Conservation (phyloP, 805 yeast species). For the Yamadazyma akitaensis region DNA sequence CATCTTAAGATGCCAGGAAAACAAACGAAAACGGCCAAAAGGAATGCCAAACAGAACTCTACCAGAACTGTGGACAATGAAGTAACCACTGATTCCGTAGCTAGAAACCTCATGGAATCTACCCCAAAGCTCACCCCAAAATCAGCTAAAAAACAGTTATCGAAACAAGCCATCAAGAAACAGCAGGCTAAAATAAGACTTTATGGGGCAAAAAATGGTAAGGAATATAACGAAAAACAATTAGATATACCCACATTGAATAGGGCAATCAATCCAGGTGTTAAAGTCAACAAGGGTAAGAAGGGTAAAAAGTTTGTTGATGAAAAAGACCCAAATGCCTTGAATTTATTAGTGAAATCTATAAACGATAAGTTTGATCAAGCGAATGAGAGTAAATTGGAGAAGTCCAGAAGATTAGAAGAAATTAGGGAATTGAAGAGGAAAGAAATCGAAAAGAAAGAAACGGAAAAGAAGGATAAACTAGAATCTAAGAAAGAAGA, state of each 20-base stretch:
- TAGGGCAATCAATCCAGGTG: constrained; percentile 83
- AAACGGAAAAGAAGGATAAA: constrained; percentile 62
- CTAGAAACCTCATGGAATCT: constrained; percentile 59
- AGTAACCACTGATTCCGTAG: constrained; percentile 61
- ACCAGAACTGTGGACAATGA: constrained; percentile 62
- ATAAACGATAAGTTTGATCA: constrained; percentile 81
- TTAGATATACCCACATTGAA: constrained; percentile 77
- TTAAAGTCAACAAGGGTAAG: constrained; percentile 71
- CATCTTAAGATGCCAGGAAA: constrained; percentile 12
- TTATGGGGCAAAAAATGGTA: constrained; percentile 60
- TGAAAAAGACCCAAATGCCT: constrained; percentile 59
- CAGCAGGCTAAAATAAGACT: constrained; percentile 62
- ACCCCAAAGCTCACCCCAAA: constrained; percentile 62
- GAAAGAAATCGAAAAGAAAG: constrained; percentile 83
- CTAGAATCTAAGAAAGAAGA: constrained; percentile 77
- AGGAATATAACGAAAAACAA: constrained; percentile 71
- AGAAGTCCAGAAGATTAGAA: constrained; percentile 83
- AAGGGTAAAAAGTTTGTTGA: constrained; percentile 79
- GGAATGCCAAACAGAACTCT: constrained; percentile 49
- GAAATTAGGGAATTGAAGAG: constrained; percentile 84
- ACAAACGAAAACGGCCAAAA: constrained; percentile 58
- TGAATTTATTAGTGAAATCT: constrained; percentile 70
- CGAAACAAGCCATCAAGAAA: constrained; percentile 56
- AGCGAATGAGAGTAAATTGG: constrained; percentile 82
- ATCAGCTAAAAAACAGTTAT: constrained; percentile 47